These are phyloP conservation scores for Magnaporthiopsis incrustans DNA, from an alignment of 2,329 filamentous ascomycete genomes.

Conservation along the genomic window DNA sequence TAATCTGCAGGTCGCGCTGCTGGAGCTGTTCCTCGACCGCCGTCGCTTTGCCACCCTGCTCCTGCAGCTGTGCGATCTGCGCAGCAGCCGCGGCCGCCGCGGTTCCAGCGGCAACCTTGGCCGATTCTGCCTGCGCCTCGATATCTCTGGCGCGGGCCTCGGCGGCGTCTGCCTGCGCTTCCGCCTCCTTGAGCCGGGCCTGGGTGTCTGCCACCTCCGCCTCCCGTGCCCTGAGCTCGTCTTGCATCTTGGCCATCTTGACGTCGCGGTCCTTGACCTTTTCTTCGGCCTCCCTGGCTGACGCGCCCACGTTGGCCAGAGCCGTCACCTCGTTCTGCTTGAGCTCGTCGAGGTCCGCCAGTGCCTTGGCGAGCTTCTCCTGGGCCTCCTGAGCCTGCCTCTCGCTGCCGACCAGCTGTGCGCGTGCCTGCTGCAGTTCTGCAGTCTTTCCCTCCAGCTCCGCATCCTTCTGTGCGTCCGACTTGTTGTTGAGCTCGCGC, in stretches of 20 bases:
- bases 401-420: conserved; percentile 24
- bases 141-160: conserved; percentile 6
- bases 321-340: conserved; percentile 15
- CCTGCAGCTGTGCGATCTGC: conserved; percentile 16
- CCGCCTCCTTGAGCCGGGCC: conserved; percentile 1
- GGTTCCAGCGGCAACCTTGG: conserved; percentile 11
- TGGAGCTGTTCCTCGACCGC: conserved; percentile 31
- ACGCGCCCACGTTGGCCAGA: conserved; percentile 9
- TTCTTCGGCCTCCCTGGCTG: conserved; percentile 1
- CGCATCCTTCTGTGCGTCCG: conserved; percentile 62
- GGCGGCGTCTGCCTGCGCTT: background rate
- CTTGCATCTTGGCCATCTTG: background rate
- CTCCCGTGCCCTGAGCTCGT: background rate
- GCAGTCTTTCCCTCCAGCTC: conserved; percentile 52
- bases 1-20: conserved; percentile 35
- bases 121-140: conserved; percentile 6
- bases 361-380: conserved; percentile 38
- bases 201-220: background rate
- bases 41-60: conserved; percentile 22
- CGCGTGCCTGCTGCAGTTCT: conserved; percentile 38
- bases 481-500: conserved; percentile 82
- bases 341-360: conserved; percentile 37
- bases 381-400: conserved; percentile 31
- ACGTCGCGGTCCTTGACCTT: conserved; percentile 1
- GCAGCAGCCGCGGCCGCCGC: conserved; percentile 14